Evolutionary conservation across 495 filamentous ascomycete species (phyloP).

Genomic region (Tuber indicum): DNA sequence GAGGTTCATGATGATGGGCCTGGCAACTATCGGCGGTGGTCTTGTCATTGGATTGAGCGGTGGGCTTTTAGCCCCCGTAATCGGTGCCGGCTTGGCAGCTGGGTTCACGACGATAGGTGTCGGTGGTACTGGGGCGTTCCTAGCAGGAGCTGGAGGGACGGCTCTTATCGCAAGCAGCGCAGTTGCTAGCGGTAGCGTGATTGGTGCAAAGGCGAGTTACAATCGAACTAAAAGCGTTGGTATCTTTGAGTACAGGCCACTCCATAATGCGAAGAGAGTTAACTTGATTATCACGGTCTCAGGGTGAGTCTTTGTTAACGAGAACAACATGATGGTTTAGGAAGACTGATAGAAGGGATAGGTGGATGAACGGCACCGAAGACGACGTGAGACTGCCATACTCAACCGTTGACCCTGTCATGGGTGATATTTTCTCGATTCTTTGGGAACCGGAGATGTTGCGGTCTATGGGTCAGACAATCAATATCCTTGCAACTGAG

Average conservation of each 20-base stretch:
- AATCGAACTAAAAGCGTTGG: conserved; percentile 82
- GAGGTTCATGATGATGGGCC: conserved; percentile 88
- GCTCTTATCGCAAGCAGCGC: conserved; percentile 88
- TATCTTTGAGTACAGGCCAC: conserved; percentile 92
- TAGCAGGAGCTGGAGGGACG: conserved; percentile 86
- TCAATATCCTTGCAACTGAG: conserved; percentile 97
- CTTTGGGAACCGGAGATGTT: conserved; percentile 99
- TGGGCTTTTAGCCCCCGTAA: conserved; percentile 84
- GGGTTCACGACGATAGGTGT: conserved; percentile 95
- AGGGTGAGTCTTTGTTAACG: conserved; percentile 46
- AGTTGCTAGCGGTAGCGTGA: conserved; percentile 75
- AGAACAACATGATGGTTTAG: neutral
- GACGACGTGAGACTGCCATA: conserved; percentile 94
- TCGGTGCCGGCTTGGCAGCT: conserved; percentile 88
- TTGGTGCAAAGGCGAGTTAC: conserved; percentile 77
- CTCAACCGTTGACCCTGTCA: conserved; percentile 91
- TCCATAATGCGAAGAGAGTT: conserved; percentile 96
- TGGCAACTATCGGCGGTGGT: conserved; percentile 92
- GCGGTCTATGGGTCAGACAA: conserved; percentile 91
- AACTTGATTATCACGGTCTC: conserved; percentile 94
- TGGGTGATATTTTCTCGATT: conserved; percentile 97
- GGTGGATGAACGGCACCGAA: conserved; percentile 95
- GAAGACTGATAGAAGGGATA: conserved; percentile 9
- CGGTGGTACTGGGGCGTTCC: conserved; percentile 76
- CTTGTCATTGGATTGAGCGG: conserved; percentile 94